Percentiles rank a stretch among this genome's conserved stretches.
Evolutionary conservation across 2,329 filamentous ascomycete species (phyloP).

Genomic region (Aspergillus amoenus): DNA sequence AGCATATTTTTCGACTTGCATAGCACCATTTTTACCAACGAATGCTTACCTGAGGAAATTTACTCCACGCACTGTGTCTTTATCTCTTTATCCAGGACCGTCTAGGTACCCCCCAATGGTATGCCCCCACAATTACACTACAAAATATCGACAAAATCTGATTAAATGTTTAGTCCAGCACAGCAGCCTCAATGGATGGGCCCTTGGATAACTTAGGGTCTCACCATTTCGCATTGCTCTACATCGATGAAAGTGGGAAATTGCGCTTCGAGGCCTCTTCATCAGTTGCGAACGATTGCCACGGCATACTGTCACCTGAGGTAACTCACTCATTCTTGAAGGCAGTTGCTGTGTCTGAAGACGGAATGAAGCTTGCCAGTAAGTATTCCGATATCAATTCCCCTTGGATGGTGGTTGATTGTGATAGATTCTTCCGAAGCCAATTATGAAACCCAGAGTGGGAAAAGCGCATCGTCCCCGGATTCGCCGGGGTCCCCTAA

Average conservation of each 20-base stretch:
- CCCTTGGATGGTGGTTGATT: neutral
- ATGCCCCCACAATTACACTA: neutral
- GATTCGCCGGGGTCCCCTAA: constrained; percentile 12
- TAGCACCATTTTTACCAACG: neutral
- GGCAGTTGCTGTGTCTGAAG: constrained; percentile 29
- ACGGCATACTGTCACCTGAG: constrained; percentile 28
- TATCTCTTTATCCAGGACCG: neutral
- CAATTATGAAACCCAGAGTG: constrained; percentile 7
- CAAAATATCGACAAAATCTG: neutral
- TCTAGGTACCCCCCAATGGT: neutral
- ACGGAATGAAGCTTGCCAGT: constrained; percentile 20
- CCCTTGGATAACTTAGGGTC: constrained; percentile 22
- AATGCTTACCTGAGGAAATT: neutral
- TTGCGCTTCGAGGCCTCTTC: constrained; percentile 31
- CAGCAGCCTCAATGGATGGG: constrained; percentile 23
- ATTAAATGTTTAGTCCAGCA: constrained; percentile 15
- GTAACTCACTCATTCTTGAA: constrained; percentile 30
- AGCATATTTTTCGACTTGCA: neutral
- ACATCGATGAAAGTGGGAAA: constrained; percentile 31
- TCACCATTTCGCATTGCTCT: constrained; percentile 34
- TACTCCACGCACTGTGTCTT: neutral
- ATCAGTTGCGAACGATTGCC: constrained; percentile 28
- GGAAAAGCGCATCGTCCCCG: constrained; percentile 19
- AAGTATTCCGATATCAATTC: constrained; percentile 1
- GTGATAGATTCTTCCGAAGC: constrained; percentile 5